Conservation (phyloP, 331 rosid species). For the Malus hybrid region DNA sequence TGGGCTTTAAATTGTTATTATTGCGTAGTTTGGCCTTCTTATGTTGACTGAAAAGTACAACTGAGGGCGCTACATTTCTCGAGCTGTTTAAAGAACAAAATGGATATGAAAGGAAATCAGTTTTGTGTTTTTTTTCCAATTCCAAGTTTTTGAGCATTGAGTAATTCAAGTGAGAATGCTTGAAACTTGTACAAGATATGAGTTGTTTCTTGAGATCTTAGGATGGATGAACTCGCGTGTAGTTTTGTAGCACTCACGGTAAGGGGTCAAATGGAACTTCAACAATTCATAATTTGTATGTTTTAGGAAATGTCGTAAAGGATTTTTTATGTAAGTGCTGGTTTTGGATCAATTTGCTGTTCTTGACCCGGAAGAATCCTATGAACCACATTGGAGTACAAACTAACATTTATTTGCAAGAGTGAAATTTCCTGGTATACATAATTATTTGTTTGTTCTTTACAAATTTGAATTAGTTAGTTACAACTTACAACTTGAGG, state of each 20-base stretch:
- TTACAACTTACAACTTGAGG: background rate
- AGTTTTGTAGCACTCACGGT: background rate
- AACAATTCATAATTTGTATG: background rate
- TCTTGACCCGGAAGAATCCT: background rate
- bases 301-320: background rate
- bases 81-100: background rate
- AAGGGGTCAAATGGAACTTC: background rate
- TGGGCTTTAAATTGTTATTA: background rate
- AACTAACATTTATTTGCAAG: background rate
- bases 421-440: background rate
- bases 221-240: background rate
- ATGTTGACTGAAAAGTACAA: background rate
- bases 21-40: background rate
- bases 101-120: background rate
- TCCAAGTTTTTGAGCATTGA: background rate
- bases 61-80: background rate
- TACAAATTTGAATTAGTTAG: background rate
- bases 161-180: background rate
- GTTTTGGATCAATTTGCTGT: background rate
- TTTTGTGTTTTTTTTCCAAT: background rate
- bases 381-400: background rate
- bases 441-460: background rate
- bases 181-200: background rate
- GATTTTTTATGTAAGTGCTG: background rate
- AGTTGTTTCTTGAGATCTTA: background rate